Percentiles rank a stretch among this genome's conserved stretches.
Conservation (phyloP, 2,329 filamentous ascomycete species). For the Microascus cirrosus region DNA sequence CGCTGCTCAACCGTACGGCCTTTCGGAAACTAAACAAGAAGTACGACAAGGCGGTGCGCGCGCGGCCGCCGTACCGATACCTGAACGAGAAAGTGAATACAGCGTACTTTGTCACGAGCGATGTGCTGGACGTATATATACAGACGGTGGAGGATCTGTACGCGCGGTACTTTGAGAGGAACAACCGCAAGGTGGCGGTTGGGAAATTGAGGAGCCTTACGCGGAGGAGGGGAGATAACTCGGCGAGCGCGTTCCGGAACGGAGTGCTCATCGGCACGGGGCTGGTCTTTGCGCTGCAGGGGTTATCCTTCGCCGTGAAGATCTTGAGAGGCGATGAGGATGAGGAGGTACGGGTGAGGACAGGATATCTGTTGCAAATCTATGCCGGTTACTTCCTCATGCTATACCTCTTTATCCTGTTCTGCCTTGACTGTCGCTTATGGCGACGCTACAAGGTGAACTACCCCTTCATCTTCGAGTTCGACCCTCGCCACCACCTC, state of each 20-base stretch:
- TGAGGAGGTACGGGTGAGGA: constrained; percentile 39
- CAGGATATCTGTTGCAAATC: constrained; percentile 69
- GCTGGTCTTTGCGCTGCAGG: constrained; percentile 54
- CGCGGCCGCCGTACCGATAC: constrained; percentile 66
- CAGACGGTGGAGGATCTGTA: constrained; percentile 81
- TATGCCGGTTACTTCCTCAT: constrained; percentile 89
- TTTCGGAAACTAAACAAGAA: constrained; percentile 99
- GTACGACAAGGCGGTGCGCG: constrained; percentile 83
- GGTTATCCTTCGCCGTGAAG: constrained; percentile 47
- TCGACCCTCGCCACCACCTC: constrained; percentile 73
- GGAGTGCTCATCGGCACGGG: constrained; percentile 60
- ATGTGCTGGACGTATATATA: constrained; percentile 71
- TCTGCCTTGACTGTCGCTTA: constrained; percentile 72
- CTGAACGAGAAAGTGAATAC: constrained; percentile 87
- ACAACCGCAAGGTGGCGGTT: constrained; percentile 83
- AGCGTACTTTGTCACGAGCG: constrained; percentile 84
- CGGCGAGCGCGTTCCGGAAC: constrained; percentile 46
- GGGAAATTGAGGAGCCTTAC: constrained; percentile 72
- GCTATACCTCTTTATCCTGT: constrained; percentile 69
- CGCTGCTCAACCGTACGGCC: constrained; percentile 78
- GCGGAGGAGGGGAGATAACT: constrained; percentile 44
- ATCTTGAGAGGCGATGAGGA: constrained; percentile 29
- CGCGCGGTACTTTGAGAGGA: constrained; percentile 84
- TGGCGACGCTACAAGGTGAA: constrained; percentile 86
- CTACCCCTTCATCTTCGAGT: constrained; percentile 94